These are phyloP conservation scores for Arthrinium puccinioides DNA, from an alignment of 2,329 filamentous ascomycete genomes.

Conservation along the genomic window DNA sequence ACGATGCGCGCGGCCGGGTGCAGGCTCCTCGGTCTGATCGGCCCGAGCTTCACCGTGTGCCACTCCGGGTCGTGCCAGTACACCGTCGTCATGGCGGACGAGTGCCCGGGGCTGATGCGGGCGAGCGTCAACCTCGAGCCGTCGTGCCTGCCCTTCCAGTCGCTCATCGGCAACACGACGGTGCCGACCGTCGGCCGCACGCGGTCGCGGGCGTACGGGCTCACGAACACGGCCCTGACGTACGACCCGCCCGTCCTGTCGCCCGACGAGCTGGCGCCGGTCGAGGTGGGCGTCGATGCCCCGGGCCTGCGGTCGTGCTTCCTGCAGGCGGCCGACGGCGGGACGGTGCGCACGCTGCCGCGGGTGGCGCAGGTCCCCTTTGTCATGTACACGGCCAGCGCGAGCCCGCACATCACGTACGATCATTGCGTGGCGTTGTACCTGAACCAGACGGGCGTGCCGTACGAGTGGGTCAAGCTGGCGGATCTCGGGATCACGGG, in stretches of 20 bases:
- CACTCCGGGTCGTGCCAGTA: slow-evolving; percentile 4
- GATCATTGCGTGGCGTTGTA: slow-evolving; percentile 6
- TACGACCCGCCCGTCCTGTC: slow-evolving; percentile 3
- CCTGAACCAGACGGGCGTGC: slow-evolving; percentile 4
- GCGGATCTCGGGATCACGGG: slow-evolving; percentile 3
- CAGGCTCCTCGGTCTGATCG: slow-evolving; percentile 1
- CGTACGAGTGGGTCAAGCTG: slow-evolving; percentile 5
- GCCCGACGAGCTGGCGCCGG: slow-evolving; percentile 1
- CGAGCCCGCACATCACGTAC: slow-evolving; percentile 5
- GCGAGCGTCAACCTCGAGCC: slow-evolving; percentile 6
- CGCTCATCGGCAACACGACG: slow-evolving; percentile 1
- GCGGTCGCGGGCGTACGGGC: slow-evolving; percentile 1
- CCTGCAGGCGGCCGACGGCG: slow-evolving; percentile 1
- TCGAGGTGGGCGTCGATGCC: slow-evolving; percentile 4
- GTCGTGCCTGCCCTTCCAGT: slow-evolving; percentile 3
- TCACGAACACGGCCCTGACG: slow-evolving; percentile 4
- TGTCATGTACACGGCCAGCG: slow-evolving; percentile 5
- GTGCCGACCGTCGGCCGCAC: slow-evolving; percentile 1
- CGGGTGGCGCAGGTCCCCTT: slow-evolving; percentile 6
- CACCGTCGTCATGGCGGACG: slow-evolving; percentile 4
- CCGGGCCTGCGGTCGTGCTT: slow-evolving; percentile 4
- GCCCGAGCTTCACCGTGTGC: slow-evolving; percentile 2
- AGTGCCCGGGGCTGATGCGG: slow-evolving; percentile 2
- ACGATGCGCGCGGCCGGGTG: slow-evolving; percentile 6
- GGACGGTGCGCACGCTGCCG: slow-evolving; percentile 2